These are phyloP conservation scores for Anisogramma anomala DNA, from an alignment of 2,329 filamentous ascomycete species.

Conservation along the genomic window DNA sequence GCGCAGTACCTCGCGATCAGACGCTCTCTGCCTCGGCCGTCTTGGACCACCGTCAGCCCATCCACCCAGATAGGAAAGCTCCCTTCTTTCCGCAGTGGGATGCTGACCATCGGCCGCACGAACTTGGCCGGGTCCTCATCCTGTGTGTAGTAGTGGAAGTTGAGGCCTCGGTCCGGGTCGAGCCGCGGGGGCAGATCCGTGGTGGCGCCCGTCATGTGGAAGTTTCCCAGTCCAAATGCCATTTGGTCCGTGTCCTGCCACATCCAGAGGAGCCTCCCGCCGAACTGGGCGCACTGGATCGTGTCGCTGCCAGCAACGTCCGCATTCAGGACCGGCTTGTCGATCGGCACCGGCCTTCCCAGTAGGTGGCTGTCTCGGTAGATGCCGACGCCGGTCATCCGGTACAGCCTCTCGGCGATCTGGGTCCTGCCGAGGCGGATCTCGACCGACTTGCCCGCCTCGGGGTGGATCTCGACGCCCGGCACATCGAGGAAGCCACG, in stretches of 20 bases:
- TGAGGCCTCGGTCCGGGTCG: constrained; percentile 6
- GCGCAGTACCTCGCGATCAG: constrained; percentile 9
- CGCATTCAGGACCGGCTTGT: constrained; percentile 7
- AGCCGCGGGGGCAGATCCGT: constrained; percentile 6
- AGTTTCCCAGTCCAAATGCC: constrained; percentile 11
- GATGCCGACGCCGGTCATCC: constrained; percentile 11
- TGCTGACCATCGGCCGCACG: constrained; percentile 6
- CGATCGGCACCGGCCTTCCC: constrained; percentile 3
- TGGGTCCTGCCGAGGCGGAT: constrained; percentile 12
- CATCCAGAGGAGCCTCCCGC: constrained; percentile 12
- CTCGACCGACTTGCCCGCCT: constrained; percentile 1
- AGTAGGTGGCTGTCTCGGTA: constrained; percentile 12
- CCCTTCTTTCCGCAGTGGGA: constrained; percentile 3
- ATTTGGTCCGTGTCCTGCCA: constrained; percentile 14
- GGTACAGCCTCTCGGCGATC: constrained; percentile 10
- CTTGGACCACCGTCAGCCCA: constrained; percentile 8
- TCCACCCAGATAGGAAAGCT: constrained; percentile 11
- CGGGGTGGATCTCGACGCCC: constrained; percentile 9
- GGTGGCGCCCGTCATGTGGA: constrained; percentile 11
- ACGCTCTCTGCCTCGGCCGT: constrained; percentile 1
- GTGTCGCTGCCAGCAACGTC: constrained; percentile 13
- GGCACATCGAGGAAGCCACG: constrained; percentile 7
- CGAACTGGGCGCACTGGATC: constrained; percentile 9
- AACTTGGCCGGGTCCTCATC: constrained; percentile 5
- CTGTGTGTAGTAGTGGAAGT: constrained; percentile 9